Conservation (phyloP, 179 eudicot species). For the Silene vulgaris region DNA sequence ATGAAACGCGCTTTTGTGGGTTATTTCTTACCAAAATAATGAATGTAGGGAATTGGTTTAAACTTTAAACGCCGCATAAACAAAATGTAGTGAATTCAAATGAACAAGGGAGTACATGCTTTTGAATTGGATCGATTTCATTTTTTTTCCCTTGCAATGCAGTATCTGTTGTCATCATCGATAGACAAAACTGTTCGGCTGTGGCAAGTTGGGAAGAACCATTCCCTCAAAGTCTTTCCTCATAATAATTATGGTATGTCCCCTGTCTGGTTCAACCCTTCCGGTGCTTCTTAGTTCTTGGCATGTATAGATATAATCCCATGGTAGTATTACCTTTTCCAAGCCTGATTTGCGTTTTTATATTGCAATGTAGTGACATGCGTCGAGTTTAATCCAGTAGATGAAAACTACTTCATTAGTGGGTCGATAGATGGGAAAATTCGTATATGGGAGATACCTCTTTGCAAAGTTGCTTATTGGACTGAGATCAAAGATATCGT, state of each 20-base stretch:
- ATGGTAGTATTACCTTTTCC: neutral
- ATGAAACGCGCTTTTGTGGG: neutral
- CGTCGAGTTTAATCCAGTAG: slow-evolving; percentile 68
- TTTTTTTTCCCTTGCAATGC: slow-evolving; percentile 30
- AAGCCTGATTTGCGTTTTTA: slow-evolving; percentile 2
- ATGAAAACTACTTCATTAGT: slow-evolving; percentile 75
- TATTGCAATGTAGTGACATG: slow-evolving; percentile 64
- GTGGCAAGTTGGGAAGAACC: slow-evolving; percentile 67
- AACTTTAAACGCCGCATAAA: neutral
- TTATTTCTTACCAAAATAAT: neutral
- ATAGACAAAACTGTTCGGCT: slow-evolving; percentile 74
- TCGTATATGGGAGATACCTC: slow-evolving; percentile 64
- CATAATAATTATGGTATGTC: slow-evolving; percentile 73
- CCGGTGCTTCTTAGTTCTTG: neutral
- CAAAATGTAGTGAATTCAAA: neutral
- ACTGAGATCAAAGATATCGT: slow-evolving; percentile 70
- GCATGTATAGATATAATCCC: neutral
- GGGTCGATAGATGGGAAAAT: slow-evolving; percentile 95
- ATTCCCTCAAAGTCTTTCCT: slow-evolving; percentile 58
- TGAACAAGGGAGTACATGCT: neutral
- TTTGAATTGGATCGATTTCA: slow-evolving; percentile 6
- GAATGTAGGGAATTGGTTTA: neutral
- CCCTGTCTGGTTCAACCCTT: neutral
- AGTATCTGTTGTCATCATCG: slow-evolving; percentile 77
- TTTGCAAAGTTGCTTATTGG: slow-evolving; percentile 80